Conservation (phyloP, 2,329 filamentous ascomycete species). For the Sordariomycetes sp. region DNA sequence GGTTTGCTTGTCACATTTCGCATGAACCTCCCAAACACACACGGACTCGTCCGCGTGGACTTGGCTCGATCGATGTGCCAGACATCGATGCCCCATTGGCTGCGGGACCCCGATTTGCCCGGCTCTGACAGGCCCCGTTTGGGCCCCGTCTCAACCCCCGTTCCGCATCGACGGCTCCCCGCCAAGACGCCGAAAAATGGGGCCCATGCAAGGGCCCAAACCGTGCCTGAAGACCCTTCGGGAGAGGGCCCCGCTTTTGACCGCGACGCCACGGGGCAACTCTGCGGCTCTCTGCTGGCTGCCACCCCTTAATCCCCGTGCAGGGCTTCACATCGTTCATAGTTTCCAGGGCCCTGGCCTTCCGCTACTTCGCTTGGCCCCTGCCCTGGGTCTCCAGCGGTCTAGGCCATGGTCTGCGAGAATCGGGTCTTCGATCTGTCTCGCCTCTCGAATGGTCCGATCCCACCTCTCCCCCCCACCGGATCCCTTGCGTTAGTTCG, state of each 20-base stretch:
- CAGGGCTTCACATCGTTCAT: not conserved
- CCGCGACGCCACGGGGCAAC: not conserved
- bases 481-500: not conserved
- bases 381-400: not conserved
- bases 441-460: not conserved
- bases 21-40: not conserved
- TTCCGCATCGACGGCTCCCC: not conserved
- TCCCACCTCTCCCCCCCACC: not conserved
- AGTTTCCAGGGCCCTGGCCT: not conserved
- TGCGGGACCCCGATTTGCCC: not conserved
- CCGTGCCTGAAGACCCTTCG: not conserved
- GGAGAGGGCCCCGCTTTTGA: not conserved
- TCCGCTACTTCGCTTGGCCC: not conserved
- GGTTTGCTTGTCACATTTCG: not conserved
- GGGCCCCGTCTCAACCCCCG: constrained; percentile 16
- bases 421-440: not conserved
- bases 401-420: not conserved
- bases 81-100: constrained; percentile 5
- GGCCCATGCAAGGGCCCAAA: not conserved
- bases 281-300: not conserved
- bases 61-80: not conserved
- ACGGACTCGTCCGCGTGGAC: not conserved
- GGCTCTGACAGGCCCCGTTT: constrained; percentile 17
- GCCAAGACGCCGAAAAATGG: not conserved
- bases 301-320: not conserved